These are phyloP conservation scores for Elsinoe australis DNA, from an alignment of 2,329 filamentous ascomycete species.

Conservation along the genomic window DNA sequence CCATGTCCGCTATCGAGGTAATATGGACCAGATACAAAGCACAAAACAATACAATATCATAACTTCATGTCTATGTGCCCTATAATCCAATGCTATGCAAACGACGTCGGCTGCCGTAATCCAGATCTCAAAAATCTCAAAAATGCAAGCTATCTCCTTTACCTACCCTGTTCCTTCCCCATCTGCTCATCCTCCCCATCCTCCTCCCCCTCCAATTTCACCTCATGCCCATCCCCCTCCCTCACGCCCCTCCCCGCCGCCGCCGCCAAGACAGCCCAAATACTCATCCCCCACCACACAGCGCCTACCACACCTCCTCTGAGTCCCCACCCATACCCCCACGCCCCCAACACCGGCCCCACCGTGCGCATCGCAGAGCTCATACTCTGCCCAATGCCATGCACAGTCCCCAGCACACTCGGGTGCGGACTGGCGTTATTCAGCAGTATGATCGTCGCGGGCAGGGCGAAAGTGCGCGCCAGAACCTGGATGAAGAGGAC, in stretches of 20 bases:
- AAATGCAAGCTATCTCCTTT: background rate
- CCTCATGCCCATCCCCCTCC: constrained; percentile 57
- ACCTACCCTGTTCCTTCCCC: background rate
- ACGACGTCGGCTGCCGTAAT: no score
- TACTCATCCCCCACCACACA: constrained; percentile 52
- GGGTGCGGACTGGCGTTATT: constrained; percentile 55
- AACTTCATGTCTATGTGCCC: background rate
- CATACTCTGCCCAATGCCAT: constrained; percentile 52
- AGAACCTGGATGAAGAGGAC: constrained; percentile 40
- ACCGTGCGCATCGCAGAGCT: constrained; percentile 47
- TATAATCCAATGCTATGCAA: no score
- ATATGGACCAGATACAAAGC: no score
- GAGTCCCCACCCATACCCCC: constrained; percentile 46
- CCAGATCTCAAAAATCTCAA: no score
- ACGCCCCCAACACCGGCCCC: constrained; percentile 48
- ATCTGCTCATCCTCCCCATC: constrained; percentile 21
- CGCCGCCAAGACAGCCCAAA: constrained; percentile 50
- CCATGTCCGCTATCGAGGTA: no score
- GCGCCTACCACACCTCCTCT: constrained; percentile 46
- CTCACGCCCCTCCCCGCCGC: constrained; percentile 51
- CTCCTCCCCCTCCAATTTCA: constrained; percentile 44
- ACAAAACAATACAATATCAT: no score
- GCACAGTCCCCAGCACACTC: constrained; percentile 49
- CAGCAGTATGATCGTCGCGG: constrained; percentile 51
- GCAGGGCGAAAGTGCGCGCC: constrained; percentile 46